phyloP scores from a whole-genome alignment of 257 asterid species.

The Nicotiana attenuata region DNA sequence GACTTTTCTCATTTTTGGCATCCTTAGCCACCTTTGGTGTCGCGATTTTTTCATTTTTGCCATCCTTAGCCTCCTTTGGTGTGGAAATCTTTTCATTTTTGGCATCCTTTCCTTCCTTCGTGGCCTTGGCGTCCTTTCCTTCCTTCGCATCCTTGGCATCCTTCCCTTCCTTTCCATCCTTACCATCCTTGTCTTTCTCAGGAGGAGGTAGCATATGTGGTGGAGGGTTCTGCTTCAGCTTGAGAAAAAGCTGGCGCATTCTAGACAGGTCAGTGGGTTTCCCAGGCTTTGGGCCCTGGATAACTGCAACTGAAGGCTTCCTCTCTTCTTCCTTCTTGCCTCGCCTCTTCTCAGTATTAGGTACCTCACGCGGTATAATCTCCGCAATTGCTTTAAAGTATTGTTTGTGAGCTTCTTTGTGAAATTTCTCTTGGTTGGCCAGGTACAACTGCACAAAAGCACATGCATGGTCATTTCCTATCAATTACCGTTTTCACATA shows the following conservation, averaged over 20 bases:
- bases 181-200: conserved; percentile 30
- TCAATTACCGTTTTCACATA: neutral
- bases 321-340: conserved; percentile 60
- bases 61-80: conserved; percentile 23
- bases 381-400: conserved; percentile 92
- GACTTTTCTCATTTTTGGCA: conserved; percentile 13
- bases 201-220: conserved; percentile 81
- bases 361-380: conserved; percentile 77
- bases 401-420: conserved; percentile 80
- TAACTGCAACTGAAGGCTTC: conserved; percentile 58
- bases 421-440: conserved; percentile 82
- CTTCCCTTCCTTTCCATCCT: conserved; percentile 26
- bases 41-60: conserved; percentile 10
- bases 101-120: conserved; percentile 25
- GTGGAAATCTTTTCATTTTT: conserved; percentile 9
- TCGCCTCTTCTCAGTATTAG: conserved; percentile 82
- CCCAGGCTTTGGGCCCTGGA: conserved; percentile 96
- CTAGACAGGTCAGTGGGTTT: conserved; percentile 87
- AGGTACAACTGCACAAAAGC: conserved; percentile 45
- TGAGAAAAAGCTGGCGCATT: conserved; percentile 74
- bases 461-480: neutral
- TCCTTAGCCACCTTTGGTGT: conserved; percentile 21
- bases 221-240: conserved; percentile 83
- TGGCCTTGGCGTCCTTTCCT: conserved; percentile 28
- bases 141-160: conserved; percentile 31